Base-by-base conservation (phyloP, 78 protist species). In the Cavenderia fasciculata region DNA sequence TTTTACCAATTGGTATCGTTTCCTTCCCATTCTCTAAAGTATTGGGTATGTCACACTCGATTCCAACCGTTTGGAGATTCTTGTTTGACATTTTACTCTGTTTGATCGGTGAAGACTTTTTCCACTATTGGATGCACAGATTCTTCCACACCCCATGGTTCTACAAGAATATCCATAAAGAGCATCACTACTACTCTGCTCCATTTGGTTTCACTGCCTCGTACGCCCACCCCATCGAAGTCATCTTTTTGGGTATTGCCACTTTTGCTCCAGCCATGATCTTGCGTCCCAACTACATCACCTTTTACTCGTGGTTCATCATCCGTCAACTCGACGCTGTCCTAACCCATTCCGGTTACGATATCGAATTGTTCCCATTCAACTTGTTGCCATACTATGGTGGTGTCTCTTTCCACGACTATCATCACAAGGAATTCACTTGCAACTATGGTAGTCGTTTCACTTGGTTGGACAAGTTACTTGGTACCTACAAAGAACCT, bases 121-220 rank as follows among this genome's bases (percentile, higher is more conserved):
- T 74, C 76, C 85, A 74, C n/a, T 86, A 86, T 65, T 86, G 82
- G 82, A 65, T 86, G 76, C 92, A 86, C 40, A 74, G 92, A 65
- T 74, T 86, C 75, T 86, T 86, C 85, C 92, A 86, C 31, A 74
- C 92, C 2, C 86, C 86, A 74, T 86, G 85, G 86, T 86, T 74
- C 86, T 86, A 86, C 47, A 74, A 86, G 59, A 74, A 70, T 21
- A 86, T 86, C 44, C 92, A 86, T 19, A 86, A 86, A n/a, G 85
- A 74, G 52, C 92, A 86, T 54, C 92, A 86, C 44, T 74, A 86
- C 27, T 74, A 70, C 49, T 57, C 84, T 18, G 92, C 92, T 57
- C 92, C 92, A 54, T 86, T 86, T 86, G 92, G 92, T 40, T 74
- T 86, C 56, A 74, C 92, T 21, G 92, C 92, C 6, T 74, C 85